Base-by-base conservation (phyloP, 1,284 basidiomycete genomes). In the Pascua sp. region DNA sequence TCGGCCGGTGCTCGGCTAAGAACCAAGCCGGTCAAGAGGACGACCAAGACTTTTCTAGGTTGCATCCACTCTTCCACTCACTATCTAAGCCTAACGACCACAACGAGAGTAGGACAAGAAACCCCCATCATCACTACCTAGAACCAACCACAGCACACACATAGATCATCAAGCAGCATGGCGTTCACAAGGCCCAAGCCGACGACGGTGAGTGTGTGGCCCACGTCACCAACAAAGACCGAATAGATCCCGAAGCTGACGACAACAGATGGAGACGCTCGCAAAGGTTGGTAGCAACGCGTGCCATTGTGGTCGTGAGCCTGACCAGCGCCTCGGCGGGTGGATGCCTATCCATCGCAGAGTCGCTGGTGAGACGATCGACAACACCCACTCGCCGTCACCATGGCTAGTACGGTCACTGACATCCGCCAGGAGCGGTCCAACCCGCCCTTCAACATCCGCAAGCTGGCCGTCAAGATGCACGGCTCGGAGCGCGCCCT, bases 381-480 rank as follows among this genome's bases (percentile, higher is more conserved):
- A 42, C 15, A 51, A n/a, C 16, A 38, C 11, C 1, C 17, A 18
- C 47, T 42, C 24, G n/a, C 47, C 13, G 18, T 8, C 18, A 11
- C 24, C 40, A 42, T n/a, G 41, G 4, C 41, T 4, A 42, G n/a
- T 42, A 42, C 41, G 41, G 24, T 15, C 16, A 11, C 11, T 37
- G 16, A n/a, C 51, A 45, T 11, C 16, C 32, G 41, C 37, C 57
- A 77, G 75, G 81, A 82, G 69, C 71, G 81, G 37, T 73, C 70
- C 37, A 80, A 80, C 65, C 78, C 80, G 16, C 78, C 80, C 11
- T 81, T 81, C 69, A 77, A 80, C 58, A 71, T 81, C 47, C 75
- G 80, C 38, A 73, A 78, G 63, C 66, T 79, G 48, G 66, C 72
- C 11, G 66, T 75, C 61, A 60, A 64, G 39, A 69, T 77, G 73